Conservation (phyloP, 2,329 filamentous ascomycete species). For the Colletotrichum sp. region DNA sequence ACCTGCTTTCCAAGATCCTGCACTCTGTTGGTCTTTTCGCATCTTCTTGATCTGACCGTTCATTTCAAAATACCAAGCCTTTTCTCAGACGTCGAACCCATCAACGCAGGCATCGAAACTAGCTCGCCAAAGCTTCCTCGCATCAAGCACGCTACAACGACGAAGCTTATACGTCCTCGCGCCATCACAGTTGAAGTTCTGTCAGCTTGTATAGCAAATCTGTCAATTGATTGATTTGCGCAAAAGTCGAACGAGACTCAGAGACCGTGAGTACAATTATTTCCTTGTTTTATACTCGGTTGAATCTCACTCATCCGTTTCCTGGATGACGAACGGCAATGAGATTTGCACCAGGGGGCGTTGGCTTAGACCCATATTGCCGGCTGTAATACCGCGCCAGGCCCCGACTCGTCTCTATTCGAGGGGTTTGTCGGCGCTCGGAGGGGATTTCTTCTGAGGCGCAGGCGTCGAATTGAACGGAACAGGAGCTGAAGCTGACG, state of each 20-base stretch:
- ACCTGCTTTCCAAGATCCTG: constrained; percentile 35
- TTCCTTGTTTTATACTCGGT: not conserved
- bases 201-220: not conserved
- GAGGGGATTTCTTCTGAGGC: not conserved
- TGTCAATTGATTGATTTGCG: not conserved
- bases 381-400: not conserved
- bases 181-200: not conserved
- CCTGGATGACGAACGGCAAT: not conserved
- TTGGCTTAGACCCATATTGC: constrained; percentile 12
- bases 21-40: constrained; percentile 24
- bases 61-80: not conserved
- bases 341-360: constrained; percentile 5
- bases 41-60: not conserved
- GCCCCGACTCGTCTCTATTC: not conserved
- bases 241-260: not conserved
- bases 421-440: not conserved
- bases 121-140: not conserved
- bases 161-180: not conserved
- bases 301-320: not conserved
- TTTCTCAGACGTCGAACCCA: not conserved
- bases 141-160: not conserved
- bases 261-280: not conserved
- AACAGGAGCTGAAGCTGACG: not conserved
- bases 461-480: not conserved
- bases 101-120: not conserved